Base-by-base conservation (phyloP, 1,284 basidiomycete species). In the Rhodotorula sp. region DNA sequence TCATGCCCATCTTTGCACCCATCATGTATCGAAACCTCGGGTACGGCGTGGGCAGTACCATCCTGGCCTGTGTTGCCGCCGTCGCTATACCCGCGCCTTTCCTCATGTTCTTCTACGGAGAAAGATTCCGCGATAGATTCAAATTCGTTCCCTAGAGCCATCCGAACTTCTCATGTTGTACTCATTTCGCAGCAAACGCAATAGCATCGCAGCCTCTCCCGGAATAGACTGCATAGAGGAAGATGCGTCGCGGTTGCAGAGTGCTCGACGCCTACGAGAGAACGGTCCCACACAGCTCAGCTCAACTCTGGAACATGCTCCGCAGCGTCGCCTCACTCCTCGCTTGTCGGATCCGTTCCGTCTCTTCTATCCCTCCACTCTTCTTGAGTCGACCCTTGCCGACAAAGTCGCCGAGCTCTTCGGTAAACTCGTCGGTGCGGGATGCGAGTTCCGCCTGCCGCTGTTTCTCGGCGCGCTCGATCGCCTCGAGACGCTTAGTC, bases 361-460 rank as follows among this genome's bases (percentile, higher is more conserved):
- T 86, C 84, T 97, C 94, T 81, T 96, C 93, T 31, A 92, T 89
- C 10, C 94, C 94, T 59, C 94, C 94, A 29, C 93, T 97, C 91
- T 93, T 91, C 84, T 89, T 91, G 80, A 97, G 82, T 83, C 90
- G 93, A 84, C 90, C 90, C 67, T 88, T 87, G 3, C 83, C 85
- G 59, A 97, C 92, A 81, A 96, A 97, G 5, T 90, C 91, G 46
- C 83, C 83, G 71, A 97, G 80, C 84, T 97, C 93, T 21, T 86
- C 84, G 76, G 91, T 87, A 81, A 97, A 89, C 77, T 92, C 93
- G 80, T 93, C 90, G 47, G 88, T 85, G 65, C 86, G 84, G 58
- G 80, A 84, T 21, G 88, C 87, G 46, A 90, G 82, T 79, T 93
- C 91, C 80, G 87, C 87, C 82, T 92, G 87, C 60, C 94, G 83